These are phyloP conservation scores for Gentiana dahurica DNA, from an alignment of 257 asterid species.

Conservation along the genomic window DNA sequence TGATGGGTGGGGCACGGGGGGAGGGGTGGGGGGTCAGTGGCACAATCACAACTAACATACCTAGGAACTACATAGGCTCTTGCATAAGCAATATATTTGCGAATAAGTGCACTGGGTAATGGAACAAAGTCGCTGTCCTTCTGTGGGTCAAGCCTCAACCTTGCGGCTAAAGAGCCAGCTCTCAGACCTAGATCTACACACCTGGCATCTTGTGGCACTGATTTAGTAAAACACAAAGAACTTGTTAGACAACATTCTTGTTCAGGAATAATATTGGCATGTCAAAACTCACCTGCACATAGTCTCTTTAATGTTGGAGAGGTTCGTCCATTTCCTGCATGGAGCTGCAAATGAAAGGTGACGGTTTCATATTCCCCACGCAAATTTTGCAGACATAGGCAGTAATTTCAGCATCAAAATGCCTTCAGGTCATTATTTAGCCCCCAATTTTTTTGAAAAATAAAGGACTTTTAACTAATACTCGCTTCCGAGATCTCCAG, in stretches of 20 bases:
- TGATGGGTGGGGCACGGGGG: not conserved
- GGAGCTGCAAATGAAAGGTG: conserved; percentile 59
- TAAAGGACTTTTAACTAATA: no score
- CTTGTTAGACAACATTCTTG: conserved; percentile 14
- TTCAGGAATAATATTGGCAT: conserved; percentile 1
- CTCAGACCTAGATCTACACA: conserved; percentile 31
- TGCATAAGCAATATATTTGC: conserved; percentile 93
- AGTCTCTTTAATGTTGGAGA: conserved; percentile 64
- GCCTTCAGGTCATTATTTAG: no score
- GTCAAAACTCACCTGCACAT: conserved; percentile 45
- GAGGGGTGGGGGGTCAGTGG: not conserved
- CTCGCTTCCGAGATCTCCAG: no score
- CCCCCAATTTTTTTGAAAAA: no score
- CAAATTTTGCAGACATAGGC: conserved; percentile 1
- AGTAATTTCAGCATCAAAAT: no score
- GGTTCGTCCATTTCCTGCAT: conserved; percentile 59
- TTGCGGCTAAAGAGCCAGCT: conserved; percentile 53
- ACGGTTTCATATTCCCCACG: conserved; percentile 7
- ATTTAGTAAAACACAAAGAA: conserved; percentile 16
- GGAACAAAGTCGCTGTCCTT: conserved; percentile 79
- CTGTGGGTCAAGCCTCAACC: conserved; percentile 74
- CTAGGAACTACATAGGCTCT: conserved; percentile 73
- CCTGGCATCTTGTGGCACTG: conserved; percentile 44
- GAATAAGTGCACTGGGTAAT: conserved; percentile 86
- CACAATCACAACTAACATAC: conserved; percentile 40